Evolutionary conservation across 345 rosid species (phyloP), one percentile per base, ranked within the genome.

Genomic region (Acer campestre): DNA sequence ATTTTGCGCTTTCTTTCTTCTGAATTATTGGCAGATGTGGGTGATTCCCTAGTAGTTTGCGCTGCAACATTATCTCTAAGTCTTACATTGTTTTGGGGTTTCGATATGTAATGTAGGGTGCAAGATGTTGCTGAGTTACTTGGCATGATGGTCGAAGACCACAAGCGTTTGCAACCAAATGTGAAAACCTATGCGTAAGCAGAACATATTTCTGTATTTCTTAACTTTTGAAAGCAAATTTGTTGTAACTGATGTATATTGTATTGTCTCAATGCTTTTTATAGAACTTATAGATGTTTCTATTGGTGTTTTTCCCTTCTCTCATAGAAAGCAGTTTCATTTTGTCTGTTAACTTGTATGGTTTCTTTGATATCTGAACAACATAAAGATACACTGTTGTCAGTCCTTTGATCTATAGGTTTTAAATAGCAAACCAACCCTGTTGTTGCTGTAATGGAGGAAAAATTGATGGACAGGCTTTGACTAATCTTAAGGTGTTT

Each of bases 101-200:
- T 70, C 82, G 31, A 77, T 68, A 73, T 82, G 84, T 75, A 82
- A 75, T 69, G 71, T 77, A 95, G 99, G 85, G 97, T 91, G 59
- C 98, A 93, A 78, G 98, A 95, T 86, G 99, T 95, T 80, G 94
- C 96, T 61, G 98, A 95, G 85, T 84, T 95, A 80, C 97, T 95
- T 79, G 99, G 99, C 61, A 92, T 95, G 98, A 95, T 95, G 99
- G 93, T 95, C 70, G 99, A 93, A 82, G 93, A 89, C 76, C 93
- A 92, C 88, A 93, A 91, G 74, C 92, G 99, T 62, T 58, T 95
- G 84, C 96, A 90, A 68, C 99, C 99, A 71, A 92, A 93, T 83
- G 85, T 89, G 81, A 93, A 81, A 85, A 95, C 99, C 82, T 80
- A 92, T 73, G 95, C 93, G 97, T 95, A 91, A 88, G 93, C 73